Base-by-base conservation (phyloP, 192 early-diverging fungal species). In the Mortierella hygrophila region DNA sequence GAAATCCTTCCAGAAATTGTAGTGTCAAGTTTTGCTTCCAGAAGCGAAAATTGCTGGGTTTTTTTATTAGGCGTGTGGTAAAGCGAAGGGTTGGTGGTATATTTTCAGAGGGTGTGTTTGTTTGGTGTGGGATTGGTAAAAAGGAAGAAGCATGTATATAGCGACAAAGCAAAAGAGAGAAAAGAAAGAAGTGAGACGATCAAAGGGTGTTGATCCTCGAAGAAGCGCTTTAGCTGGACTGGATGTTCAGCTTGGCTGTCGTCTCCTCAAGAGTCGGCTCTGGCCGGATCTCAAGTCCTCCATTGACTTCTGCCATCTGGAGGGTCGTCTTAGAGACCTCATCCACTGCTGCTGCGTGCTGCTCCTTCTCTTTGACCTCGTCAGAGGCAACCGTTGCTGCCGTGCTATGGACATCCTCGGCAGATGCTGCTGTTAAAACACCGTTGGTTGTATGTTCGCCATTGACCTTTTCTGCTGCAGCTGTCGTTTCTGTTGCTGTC, bases 211-310 rank as follows among this genome's bases (percentile, higher is more conserved):
- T 13, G 26, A 32, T 15, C 20, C 15, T 23, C 23, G 38, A 10
- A 11, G 0, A 29, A 46, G 16, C 5, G 10, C 8, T 47, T 74
- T 77, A 82, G 38, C 60, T 82, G 38, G 37, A 47, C 32, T 82
- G 74, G 47, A 82, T 68, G 29, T 78, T 65, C 77, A 78, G 65
- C 37, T 78, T 78, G 47, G 77, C 52, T 23, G 76, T 78, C 40
- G 82, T 78, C 29, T 78, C 76, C 57, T 83, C 82, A 72, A 75
- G 26, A 16, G 74, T 72, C n/a, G 72, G 70, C 76, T 82, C 75
- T 60, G 70, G 0, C n/a, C 57, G 65, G 40, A 52, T 41, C 44
- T 52, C 80, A 70, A 76, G 65, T 18, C 29, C 72, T n/a, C 79
- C 79, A n/a, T 81, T 81, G 29, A 9, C 73, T 29, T 74, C 60